Conservation (phyloP, 768 basidiomycete genomes). For the Exidia glandulosa region DNA sequence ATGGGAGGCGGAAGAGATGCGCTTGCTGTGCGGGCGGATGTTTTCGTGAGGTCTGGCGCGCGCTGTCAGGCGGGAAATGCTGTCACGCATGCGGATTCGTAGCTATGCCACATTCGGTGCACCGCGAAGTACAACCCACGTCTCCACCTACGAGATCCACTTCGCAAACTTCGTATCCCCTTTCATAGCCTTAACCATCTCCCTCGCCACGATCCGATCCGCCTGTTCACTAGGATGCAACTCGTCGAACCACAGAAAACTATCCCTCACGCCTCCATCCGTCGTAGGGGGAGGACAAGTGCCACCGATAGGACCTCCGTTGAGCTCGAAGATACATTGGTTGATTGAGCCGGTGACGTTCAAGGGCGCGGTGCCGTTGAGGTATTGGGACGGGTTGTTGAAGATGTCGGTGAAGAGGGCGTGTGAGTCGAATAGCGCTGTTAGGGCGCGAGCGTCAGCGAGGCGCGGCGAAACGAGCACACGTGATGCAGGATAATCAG, state of each 20-base stretch:
- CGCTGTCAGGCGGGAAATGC: no score
- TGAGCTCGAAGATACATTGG: conserved; percentile 34
- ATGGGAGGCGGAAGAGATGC: no score
- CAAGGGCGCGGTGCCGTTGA: conserved; percentile 53
- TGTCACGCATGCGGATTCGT: no score
- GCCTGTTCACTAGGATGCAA: conserved; percentile 52
- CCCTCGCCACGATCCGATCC: conserved; percentile 39
- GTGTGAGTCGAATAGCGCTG: conserved; percentile 53
- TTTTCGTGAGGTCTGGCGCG: no score
- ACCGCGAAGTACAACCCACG: no score
- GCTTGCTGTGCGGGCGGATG: no score
- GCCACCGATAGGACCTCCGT: conserved; percentile 16
- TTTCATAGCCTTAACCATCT: conserved; percentile 36
- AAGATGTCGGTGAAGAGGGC: conserved; percentile 50
- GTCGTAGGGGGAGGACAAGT: background rate
- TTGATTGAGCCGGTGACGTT: conserved; percentile 45
- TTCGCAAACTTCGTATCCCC: conserved; percentile 17
- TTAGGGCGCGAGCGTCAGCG: background rate
- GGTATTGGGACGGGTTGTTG: conserved; percentile 35
- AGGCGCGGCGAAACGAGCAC: background rate
- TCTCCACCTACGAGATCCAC: background rate
- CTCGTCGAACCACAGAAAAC: conserved; percentile 56
- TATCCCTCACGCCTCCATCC: conserved; percentile 39
- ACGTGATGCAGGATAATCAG: no score
- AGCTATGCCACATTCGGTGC: no score